Conservation (phyloP, 73 alveolate genomes). For the Tetrahymena borealis region DNA sequence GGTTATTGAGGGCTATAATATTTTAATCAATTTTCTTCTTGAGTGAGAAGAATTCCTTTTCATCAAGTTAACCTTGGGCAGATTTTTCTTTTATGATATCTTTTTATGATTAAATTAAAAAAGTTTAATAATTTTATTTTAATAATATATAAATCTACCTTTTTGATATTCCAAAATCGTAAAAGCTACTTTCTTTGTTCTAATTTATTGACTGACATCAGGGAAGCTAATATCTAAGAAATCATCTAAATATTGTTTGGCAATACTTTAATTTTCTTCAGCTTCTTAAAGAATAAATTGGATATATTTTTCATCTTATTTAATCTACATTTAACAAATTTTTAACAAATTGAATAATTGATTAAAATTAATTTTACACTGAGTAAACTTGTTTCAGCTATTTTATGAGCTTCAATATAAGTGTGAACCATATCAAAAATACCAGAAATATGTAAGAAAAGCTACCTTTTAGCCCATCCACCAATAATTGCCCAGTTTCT, state of each 20-base stretch:
- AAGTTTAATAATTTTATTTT: not conserved
- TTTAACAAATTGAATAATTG: not conserved
- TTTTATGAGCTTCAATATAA: constrained; percentile 33
- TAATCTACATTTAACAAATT: not conserved
- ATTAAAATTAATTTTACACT: not conserved
- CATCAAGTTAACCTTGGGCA: constrained; percentile 10
- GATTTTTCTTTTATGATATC: constrained; percentile 5
- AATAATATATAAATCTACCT: not conserved
- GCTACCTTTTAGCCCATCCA: not conserved
- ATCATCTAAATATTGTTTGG: constrained; percentile 30
- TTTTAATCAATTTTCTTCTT: constrained; percentile 27
- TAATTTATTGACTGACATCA: constrained; percentile 13
- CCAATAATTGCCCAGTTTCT: constrained; percentile 20
- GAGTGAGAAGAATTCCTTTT: constrained; percentile 18
- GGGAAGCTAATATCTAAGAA: constrained; percentile 29
- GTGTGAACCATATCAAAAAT: constrained; percentile 29
- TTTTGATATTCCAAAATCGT: constrained; percentile 15
- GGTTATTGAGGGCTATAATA: not conserved
- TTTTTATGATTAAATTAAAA: not conserved
- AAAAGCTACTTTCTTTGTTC: constrained; percentile 36
- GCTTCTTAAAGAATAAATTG: constrained; percentile 8
- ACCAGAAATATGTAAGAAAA: constrained; percentile 28
- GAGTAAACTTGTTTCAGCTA: not conserved
- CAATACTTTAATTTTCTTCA: constrained; percentile 20
- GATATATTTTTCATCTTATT: not conserved